Conservation (phyloP, 495 filamentous ascomycete genomes). For the Diplogelasinospora grovesii region DNA sequence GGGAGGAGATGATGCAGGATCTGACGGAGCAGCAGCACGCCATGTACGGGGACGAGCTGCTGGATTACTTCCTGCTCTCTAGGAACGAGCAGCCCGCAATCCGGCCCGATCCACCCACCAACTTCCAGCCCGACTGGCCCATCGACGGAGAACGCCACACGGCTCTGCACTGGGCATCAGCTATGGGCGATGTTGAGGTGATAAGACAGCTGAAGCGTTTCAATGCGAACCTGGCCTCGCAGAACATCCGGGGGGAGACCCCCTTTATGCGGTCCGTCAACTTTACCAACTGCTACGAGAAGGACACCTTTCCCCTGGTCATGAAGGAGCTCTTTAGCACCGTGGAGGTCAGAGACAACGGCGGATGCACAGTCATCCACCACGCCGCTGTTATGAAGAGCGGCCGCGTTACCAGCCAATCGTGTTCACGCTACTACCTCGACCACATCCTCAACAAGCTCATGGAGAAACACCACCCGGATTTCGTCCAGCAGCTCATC, state of each 20-base stretch:
- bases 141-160: slow-evolving; percentile 88
- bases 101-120: slow-evolving; percentile 69
- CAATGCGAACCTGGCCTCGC: slow-evolving; percentile 58
- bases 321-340: slow-evolving; percentile 72
- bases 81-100: slow-evolving; percentile 56
- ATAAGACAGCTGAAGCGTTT: slow-evolving; percentile 76
- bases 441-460: slow-evolving; percentile 85
- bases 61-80: slow-evolving; percentile 90
- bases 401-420: slow-evolving; percentile 64
- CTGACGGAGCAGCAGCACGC: slow-evolving; percentile 72
- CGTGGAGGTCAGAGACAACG: slow-evolving; percentile 65
- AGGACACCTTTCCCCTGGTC: slow-evolving; percentile 74
- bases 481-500: slow-evolving; percentile 62
- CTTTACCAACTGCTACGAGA: slow-evolving; percentile 95
- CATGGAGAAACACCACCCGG: slow-evolving; percentile 55
- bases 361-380: slow-evolving; percentile 80
- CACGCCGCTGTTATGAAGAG: slow-evolving; percentile 81
- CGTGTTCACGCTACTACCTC: slow-evolving; percentile 83
- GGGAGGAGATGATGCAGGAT: slow-evolving; percentile 59
- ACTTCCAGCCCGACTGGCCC: slow-evolving; percentile 77
- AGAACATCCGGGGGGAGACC: slow-evolving; percentile 79
- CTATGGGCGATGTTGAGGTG: slow-evolving; percentile 95
- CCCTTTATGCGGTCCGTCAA: slow-evolving; percentile 89
- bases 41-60: slow-evolving; percentile 82
- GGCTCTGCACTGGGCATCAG: slow-evolving; percentile 90